These are phyloP conservation scores for Candida mesenterica DNA, from an alignment of 1,139 yeast species.

Conservation along the genomic window DNA sequence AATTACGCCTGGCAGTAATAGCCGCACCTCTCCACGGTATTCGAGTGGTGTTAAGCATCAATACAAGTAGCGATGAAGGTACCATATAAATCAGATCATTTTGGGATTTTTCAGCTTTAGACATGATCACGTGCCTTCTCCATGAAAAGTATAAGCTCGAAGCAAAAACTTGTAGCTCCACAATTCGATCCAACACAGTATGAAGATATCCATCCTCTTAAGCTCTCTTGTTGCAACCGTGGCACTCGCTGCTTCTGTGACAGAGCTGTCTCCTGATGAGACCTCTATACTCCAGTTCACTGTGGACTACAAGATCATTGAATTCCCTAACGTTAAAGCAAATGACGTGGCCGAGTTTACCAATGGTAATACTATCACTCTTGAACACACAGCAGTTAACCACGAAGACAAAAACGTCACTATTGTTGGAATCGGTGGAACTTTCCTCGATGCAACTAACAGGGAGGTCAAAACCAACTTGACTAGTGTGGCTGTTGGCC, in stretches of 20 bases:
- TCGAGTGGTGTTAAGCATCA: too few relatives aligned
- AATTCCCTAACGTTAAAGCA: slow-evolving; percentile 35
- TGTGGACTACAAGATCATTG: slow-evolving; percentile 42
- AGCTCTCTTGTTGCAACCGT: slow-evolving; percentile 14
- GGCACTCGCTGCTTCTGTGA: slow-evolving; percentile 11
- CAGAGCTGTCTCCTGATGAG: slow-evolving; percentile 19
- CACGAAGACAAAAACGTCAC: slow-evolving; percentile 47
- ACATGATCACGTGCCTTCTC: too few relatives aligned
- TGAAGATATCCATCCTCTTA: not conserved
- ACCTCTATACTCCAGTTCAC: slow-evolving; percentile 33
- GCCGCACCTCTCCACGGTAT: too few relatives aligned
- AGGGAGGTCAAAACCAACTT: slow-evolving; percentile 57
- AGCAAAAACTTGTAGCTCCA: not conserved
- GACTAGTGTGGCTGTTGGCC: slow-evolving; percentile 66
- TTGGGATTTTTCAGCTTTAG: too few relatives aligned
- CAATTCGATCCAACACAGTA: not conserved
- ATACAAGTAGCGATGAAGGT: too few relatives aligned
- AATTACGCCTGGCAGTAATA: too few relatives aligned
- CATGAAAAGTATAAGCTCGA: too few relatives aligned
- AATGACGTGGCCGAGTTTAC: slow-evolving; percentile 40
- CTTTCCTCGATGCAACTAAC: slow-evolving; percentile 55
- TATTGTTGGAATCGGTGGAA: slow-evolving; percentile 75
- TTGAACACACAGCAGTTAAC: slow-evolving; percentile 57
- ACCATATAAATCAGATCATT: too few relatives aligned
- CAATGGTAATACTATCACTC: slow-evolving; percentile 55